phyloP scores from a whole-genome alignment of 2,329 filamentous ascomycete species.

The Xylaria digitata region DNA sequence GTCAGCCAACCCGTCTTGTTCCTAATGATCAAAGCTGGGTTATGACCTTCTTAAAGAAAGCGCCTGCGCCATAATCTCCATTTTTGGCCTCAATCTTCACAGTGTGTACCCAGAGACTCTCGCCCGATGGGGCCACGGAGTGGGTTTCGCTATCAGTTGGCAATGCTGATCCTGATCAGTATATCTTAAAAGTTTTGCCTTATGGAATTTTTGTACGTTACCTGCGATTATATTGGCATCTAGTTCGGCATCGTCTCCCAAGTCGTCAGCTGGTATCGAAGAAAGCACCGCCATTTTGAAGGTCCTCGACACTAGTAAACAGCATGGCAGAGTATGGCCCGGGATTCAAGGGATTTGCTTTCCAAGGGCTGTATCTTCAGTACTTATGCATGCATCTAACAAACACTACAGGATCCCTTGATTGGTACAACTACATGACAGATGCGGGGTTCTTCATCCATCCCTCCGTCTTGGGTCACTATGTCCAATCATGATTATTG shows the following conservation, averaged over 20 bases:
- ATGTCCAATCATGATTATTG: slow-evolving; percentile 13
- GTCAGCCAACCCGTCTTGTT: slow-evolving; percentile 2
- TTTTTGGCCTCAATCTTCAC: slow-evolving; percentile 15
- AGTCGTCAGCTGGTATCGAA: slow-evolving; percentile 1
- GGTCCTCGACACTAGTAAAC: slow-evolving; percentile 1
- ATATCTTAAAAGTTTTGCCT: neutral
- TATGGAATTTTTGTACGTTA: neutral
- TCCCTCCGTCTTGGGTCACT: slow-evolving; percentile 10
- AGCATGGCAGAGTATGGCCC: slow-evolving; percentile 1
- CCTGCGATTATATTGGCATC: slow-evolving; percentile 17
- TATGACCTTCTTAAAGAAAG: slow-evolving; percentile 19
- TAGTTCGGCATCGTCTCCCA: neutral
- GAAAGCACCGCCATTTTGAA: slow-evolving; percentile 15
- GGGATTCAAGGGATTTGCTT: neutral
- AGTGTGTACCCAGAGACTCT: slow-evolving; percentile 9
- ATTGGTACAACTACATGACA: slow-evolving; percentile 9
- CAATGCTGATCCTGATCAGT: slow-evolving; percentile 13
- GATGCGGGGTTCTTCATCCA: slow-evolving; percentile 17
- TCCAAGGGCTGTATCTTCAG: no score
- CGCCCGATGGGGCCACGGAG: slow-evolving; percentile 16
- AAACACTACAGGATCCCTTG: neutral
- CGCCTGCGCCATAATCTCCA: neutral
- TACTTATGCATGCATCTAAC: slow-evolving; percentile 2
- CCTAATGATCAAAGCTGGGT: neutral
- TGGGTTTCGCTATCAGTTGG: neutral